Evolutionary conservation across 495 filamentous ascomycete genomes (phyloP), one percentile per base, ranked within the genome.

Genomic region (Daldinia loculata): DNA sequence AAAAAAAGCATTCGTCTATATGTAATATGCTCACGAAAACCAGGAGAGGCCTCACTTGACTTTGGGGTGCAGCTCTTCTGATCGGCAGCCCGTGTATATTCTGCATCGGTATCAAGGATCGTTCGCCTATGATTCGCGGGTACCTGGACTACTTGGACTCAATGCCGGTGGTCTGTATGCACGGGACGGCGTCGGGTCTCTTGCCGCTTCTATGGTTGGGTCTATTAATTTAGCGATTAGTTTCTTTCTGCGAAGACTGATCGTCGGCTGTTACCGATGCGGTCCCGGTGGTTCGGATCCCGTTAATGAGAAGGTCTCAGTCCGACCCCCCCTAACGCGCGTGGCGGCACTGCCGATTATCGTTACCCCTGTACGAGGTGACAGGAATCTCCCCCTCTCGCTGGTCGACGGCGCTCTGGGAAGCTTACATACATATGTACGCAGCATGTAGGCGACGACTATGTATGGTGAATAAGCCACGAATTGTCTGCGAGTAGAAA

Each of bases 251-350:
- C 48, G 17, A 51, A 55, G 29, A 57, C n/a, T 27, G 68, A 66
- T 67, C 59, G 59, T 61, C 48, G 57, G 41, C 51, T 19, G 60
- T 56, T 48, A 50, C 55, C 56, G 50, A 56, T 61, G 64, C 60
- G 45, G 70, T 69, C 70, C 70, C 70, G 70, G 66, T 73, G 70
- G 66, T 66, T 69, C 66, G 70, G 70, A 39, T 69, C 64, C 56
- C 34, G 56, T 51, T 58, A 58, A 68, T 65, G 56, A 55, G 22
- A 22, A 65, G 53, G 64, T 69, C 57, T 24, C 48, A 64, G 56
- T 52, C 52, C 61, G 36, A 36, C 39, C 29, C 48, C 29, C 39
- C 24, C 19, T 11, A 57, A 63, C 62, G 61, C 70, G 58, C 70
- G 58, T 73, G 70, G 70, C 66, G 70, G 52, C 70, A 66, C 58